Conservation (phyloP, 495 filamentous ascomycete genomes). For the Aspergillus wentii region DNA sequence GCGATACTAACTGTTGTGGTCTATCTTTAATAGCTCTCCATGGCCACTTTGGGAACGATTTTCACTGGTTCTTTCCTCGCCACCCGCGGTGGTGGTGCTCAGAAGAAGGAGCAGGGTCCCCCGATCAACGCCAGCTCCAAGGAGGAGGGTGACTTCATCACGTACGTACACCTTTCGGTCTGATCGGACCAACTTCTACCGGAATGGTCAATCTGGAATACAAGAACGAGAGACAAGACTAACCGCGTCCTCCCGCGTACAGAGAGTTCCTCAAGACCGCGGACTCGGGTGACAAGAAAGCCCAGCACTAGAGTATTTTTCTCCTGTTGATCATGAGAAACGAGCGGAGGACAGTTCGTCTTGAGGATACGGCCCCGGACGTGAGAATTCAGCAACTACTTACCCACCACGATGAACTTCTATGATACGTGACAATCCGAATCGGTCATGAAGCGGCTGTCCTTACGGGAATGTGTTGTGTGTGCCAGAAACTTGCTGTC, state of each 20-base stretch:
- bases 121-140: conserved; percentile 83
- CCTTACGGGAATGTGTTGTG: no score
- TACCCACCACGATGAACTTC: not conserved
- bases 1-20: not conserved
- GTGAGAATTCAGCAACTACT: not conserved
- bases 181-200: no score
- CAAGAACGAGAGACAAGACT: no score
- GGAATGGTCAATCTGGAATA: no score
- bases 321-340: conserved; percentile 6
- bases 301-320: conserved; percentile 50
- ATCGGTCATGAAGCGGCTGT: no score
- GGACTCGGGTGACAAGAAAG: conserved; percentile 64
- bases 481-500: no score
- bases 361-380: not conserved
- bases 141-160: conserved; percentile 96
- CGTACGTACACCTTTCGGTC: conserved; percentile 54
- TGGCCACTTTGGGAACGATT: conserved; percentile 67
- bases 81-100: conserved; percentile 58
- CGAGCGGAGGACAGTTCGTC: conserved; percentile 6
- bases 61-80: conserved; percentile 53
- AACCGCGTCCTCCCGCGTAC: not conserved
- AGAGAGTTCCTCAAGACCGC: conserved; percentile 79
- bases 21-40: conserved; percentile 64
- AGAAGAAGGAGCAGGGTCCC: conserved; percentile 55
- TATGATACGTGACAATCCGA: not conserved